These are phyloP conservation scores for Quercus lobata DNA, from an alignment of 331 rosid genomes.

Conservation along the genomic window DNA sequence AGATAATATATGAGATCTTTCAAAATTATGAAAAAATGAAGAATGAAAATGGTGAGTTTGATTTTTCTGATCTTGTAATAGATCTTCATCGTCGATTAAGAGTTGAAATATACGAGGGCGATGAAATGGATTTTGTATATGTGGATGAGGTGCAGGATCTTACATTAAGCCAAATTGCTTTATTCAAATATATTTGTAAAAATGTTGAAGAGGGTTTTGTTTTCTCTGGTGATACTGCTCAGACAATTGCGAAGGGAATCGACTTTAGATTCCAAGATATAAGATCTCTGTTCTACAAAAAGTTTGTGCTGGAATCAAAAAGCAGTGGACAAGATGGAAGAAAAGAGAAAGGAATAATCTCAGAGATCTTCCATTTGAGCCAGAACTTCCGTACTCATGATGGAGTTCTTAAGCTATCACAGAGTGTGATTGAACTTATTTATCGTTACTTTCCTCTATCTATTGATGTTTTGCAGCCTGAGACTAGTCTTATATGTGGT, in stretches of 20 bases:
- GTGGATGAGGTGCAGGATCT: slow-evolving; percentile 89
- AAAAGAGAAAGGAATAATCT: slow-evolving; percentile 37
- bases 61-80: slow-evolving; percentile 64
- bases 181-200: slow-evolving; percentile 61
- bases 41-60: slow-evolving; percentile 56
- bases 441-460: slow-evolving; percentile 63
- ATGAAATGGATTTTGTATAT: slow-evolving; percentile 53
- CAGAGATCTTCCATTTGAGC: slow-evolving; percentile 43
- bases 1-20: slow-evolving; percentile 43
- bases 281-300: slow-evolving; percentile 50
- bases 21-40: slow-evolving; percentile 60
- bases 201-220: slow-evolving; percentile 83
- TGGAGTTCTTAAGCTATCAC: slow-evolving; percentile 63
- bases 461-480: slow-evolving; percentile 59
- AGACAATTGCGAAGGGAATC: slow-evolving; percentile 73
- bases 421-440: slow-evolving; percentile 56
- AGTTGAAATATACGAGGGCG: slow-evolving; percentile 42
- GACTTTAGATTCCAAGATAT: slow-evolving; percentile 79
- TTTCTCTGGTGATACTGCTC: slow-evolving; percentile 83
- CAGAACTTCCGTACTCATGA: slow-evolving; percentile 77
- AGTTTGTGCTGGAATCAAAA: slow-evolving; percentile 43
- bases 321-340: slow-evolving; percentile 13
- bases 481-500: slow-evolving; percentile 61
- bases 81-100: slow-evolving; percentile 55
- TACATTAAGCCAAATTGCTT: slow-evolving; percentile 68